Percentiles rank a stretch among this genome's conserved stretches.
phyloP scores from a whole-genome alignment of 1,284 basidiomycete genomes.

The Boletus semigastroideus region DNA sequence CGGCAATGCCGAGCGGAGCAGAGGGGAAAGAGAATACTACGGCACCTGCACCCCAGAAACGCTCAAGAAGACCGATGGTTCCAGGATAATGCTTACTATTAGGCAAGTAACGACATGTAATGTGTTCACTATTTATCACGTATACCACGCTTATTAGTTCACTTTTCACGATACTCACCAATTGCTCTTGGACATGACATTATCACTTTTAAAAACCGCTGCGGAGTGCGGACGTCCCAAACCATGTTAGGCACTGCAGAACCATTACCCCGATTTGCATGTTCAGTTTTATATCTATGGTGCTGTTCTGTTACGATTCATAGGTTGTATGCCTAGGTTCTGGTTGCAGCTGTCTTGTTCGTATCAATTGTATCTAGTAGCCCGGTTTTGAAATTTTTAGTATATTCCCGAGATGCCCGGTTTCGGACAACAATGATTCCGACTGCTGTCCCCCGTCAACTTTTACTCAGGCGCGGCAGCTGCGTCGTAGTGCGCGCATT shows the following conservation, averaged over 20 bases:
- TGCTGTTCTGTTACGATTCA: slow-evolving; percentile 11
- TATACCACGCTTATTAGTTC: not conserved
- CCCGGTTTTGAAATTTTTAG: not conserved
- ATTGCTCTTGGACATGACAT: slow-evolving; percentile 16
- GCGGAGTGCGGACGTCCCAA: no score
- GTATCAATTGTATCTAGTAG: slow-evolving; percentile 21
- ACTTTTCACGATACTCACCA: slow-evolving; percentile 7
- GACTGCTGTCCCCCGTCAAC: not conserved
- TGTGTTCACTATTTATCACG: slow-evolving; percentile 7
- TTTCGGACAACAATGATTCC: slow-evolving; percentile 7
- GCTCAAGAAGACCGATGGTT: slow-evolving; percentile 19
- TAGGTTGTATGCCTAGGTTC: slow-evolving; percentile 24
- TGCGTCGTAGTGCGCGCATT: slow-evolving; percentile 16
- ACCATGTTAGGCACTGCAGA: slow-evolving; percentile 4
- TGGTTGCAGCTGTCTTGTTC: slow-evolving; percentile 4
- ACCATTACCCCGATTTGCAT: slow-evolving; percentile 4
- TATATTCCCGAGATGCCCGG: not conserved
- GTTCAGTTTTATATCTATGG: slow-evolving; percentile 16
- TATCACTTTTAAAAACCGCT: no score
- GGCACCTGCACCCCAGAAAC: slow-evolving; percentile 13
- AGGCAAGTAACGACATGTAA: slow-evolving; percentile 6
- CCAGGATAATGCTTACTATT: slow-evolving; percentile 13
- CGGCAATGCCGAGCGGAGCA: slow-evolving; percentile 20
- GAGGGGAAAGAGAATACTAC: slow-evolving; percentile 30
- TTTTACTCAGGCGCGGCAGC: not conserved